Evolutionary conservation across 495 filamentous ascomycete genomes (phyloP), one percentile per base, ranked within the genome.

Genomic region (Physcia stellaris): DNA sequence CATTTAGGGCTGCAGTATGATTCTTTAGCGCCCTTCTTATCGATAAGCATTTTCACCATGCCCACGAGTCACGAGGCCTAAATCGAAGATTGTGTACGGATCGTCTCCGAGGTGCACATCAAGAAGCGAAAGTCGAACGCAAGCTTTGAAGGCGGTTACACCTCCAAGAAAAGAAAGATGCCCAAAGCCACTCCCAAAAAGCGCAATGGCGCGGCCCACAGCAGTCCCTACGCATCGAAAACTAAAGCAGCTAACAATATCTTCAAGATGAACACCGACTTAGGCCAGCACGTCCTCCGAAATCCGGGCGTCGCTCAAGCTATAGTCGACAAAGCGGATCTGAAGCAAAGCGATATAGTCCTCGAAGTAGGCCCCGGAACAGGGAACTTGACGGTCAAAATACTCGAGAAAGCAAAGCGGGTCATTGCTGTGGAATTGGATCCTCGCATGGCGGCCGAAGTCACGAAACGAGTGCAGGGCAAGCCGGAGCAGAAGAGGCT

Each of bases 381-480:
- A 2, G 85, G 85, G 43, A 92, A 92, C 52, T 61, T 95, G 49
- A 94, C 88, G 0, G 79, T 90, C 33, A 78, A 80, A 40, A 93
- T 94, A 27, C 63, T 95, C 19, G 83, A 88, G 41, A 78, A 82
- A 50, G 83, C 83, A 11, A 86, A 85, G 60, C 81, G 80, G 49
- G 76, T 86, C 24, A 81, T 92, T 15, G 88, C 86, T 3, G 84
- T 94, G 23, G 88, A 96, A 64, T 71, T 93, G 61, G 88, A 95
- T 58, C 88, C 88, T 31, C 71, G 88, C 51, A 96, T 95, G 90
- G 88, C 87, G 4, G 88, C 87, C 20, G 90, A 96, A 58, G 73
- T 94, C 46, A 94, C 87, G 31, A 95, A 95, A 54, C 80, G 86
- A 42, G 85, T 95, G 20, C 93, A 55, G 33, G 84, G 80, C 13